Evolutionary conservation across 225 moss, liverwort and hornwort species (phyloP), one percentile per base, ranked within the genome.

Genomic region (Pleurozium schreberi): DNA sequence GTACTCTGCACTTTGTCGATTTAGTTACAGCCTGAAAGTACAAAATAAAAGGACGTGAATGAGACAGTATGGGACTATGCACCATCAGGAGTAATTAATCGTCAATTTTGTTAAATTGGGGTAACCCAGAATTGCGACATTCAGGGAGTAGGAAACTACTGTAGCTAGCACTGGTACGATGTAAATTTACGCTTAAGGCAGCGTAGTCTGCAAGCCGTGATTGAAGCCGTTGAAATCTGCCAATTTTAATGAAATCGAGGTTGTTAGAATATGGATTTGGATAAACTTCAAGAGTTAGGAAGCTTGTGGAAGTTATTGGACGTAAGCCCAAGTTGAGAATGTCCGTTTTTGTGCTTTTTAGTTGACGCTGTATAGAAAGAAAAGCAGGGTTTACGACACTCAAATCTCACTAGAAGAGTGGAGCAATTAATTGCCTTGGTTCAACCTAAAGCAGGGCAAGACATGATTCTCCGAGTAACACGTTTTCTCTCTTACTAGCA

Each of bases 301-400:
- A 40, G 40, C 58, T 17, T n/a, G 40, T 27, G 28, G 10, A 80
- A 58, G 59, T 28, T 18, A n/a, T 11, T 27, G 40, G 58, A 17
- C n/a, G 7, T 17, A 79, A 10, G 27, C n/a, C n/a, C 26, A 79
- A 26, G 4, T 27, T 58, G 27, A 58, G 26, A 57, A 78, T 81
- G 3, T 63, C 34, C 7, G 2, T n/a, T n/a, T 57, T 0, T 40
- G 11, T 28, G 0, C 6, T 10, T n/a, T 38, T 40, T n/a, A 2
- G 23, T 82, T 61, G 21, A 62, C 61, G 1, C 4, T 4, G 45
- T 33, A 45, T 2, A 61, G 9, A 31, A 43, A 81, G 59, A 27
- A 43, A 31, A 43, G 14, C 4, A 82, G 16, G 25, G 47, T 80
- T 63, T 11, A 18, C 18, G 64, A 47, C 34, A 8, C 49, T 25